phyloP scores from a whole-genome alignment of 2,329 filamentous ascomycete species.

The Ophioceras dolichostomum region DNA sequence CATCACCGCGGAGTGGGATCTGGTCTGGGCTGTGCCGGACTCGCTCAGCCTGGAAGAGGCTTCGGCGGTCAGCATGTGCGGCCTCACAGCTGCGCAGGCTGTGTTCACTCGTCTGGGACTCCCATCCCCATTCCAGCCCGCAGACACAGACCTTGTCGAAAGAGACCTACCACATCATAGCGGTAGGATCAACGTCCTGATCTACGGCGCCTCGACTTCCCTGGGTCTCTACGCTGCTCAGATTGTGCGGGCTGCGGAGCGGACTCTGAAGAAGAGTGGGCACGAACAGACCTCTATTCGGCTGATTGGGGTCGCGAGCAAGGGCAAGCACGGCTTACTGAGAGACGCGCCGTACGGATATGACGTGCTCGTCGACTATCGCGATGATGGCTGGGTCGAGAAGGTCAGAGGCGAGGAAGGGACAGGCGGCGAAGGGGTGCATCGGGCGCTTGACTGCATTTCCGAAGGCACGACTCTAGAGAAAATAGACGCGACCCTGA shows the following conservation, averaged over 20 bases:
- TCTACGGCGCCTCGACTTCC: conserved; percentile 20
- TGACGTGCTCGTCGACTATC: conserved; percentile 24
- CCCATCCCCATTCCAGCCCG: conserved; percentile 18
- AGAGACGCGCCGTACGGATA: conserved; percentile 21
- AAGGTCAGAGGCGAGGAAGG: conserved; percentile 15
- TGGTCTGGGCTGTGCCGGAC: conserved; percentile 23
- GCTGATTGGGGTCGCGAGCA: conserved; percentile 18
- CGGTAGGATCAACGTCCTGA: conserved; percentile 13
- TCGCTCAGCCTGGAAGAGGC: conserved; percentile 21
- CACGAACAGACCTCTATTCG: too few relatives aligned
- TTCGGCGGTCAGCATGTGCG: conserved; percentile 25
- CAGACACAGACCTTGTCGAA: not conserved
- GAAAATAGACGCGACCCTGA: conserved; percentile 14
- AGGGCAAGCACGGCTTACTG: conserved; percentile 13
- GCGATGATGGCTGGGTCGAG: conserved; percentile 18
- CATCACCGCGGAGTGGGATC: conserved; percentile 18
- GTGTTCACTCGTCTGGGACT: conserved; percentile 24
- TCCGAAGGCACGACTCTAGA: conserved; percentile 24
- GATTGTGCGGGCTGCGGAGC: conserved; percentile 9
- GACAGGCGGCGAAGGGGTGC: conserved; percentile 14
- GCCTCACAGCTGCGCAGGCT: conserved; percentile 27
- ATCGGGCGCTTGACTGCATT: conserved; percentile 25
- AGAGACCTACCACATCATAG: not conserved
- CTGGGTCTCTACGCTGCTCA: conserved; percentile 20
- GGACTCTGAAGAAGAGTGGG: conserved; percentile 4